A percentile compares a stretch with the other conserved stretches of the same genome.
phyloP scores from a whole-genome alignment of 2,329 filamentous ascomycete genomes.

The Lachnellula subtilissima region DNA sequence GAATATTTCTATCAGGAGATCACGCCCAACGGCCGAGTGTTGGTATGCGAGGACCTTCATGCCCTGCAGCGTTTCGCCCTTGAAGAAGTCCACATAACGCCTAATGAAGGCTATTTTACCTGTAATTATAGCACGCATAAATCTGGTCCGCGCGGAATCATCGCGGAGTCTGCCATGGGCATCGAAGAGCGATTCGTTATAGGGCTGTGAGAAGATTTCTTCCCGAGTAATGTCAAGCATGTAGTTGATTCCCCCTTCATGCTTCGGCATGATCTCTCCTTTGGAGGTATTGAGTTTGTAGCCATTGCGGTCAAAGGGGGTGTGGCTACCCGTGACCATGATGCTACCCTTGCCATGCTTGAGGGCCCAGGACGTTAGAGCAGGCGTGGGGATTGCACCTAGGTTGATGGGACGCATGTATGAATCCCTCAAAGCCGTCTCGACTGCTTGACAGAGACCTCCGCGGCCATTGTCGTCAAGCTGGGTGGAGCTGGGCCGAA shows the following conservation, averaged over 20 bases:
- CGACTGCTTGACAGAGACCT: slow-evolving; percentile 30
- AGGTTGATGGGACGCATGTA: slow-evolving; percentile 31
- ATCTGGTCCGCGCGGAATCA: slow-evolving; percentile 2
- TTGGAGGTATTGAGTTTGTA: slow-evolving; percentile 33
- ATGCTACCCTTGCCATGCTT: slow-evolving; percentile 31
- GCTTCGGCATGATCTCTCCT: slow-evolving; percentile 32
- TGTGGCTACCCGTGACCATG: slow-evolving; percentile 34
- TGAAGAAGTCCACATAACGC: slow-evolving; percentile 32
- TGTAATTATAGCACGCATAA: slow-evolving; percentile 17
- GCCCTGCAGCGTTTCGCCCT: slow-evolving; percentile 27
- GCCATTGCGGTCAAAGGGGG: slow-evolving; percentile 34
- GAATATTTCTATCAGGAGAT: slow-evolving; percentile 31
- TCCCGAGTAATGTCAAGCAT: slow-evolving; percentile 26
- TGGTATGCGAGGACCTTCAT: slow-evolving; percentile 31
- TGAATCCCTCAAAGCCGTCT: slow-evolving; percentile 28
- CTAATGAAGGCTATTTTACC: slow-evolving; percentile 28
- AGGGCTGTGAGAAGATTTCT: slow-evolving; percentile 26
- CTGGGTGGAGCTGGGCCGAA: slow-evolving; percentile 31
- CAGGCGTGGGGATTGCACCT: slow-evolving; percentile 32
- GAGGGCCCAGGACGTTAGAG: slow-evolving; percentile 30
- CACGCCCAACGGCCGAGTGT: slow-evolving; percentile 33
- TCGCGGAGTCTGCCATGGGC: slow-evolving; percentile 27
- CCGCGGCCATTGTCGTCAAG: slow-evolving; percentile 30
- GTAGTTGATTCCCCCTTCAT: slow-evolving; percentile 31
- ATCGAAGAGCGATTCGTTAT: slow-evolving; percentile 28